phyloP scores from a whole-genome alignment of 352 stramenopile genomes.

The Aphanomyces cochlioides region DNA sequence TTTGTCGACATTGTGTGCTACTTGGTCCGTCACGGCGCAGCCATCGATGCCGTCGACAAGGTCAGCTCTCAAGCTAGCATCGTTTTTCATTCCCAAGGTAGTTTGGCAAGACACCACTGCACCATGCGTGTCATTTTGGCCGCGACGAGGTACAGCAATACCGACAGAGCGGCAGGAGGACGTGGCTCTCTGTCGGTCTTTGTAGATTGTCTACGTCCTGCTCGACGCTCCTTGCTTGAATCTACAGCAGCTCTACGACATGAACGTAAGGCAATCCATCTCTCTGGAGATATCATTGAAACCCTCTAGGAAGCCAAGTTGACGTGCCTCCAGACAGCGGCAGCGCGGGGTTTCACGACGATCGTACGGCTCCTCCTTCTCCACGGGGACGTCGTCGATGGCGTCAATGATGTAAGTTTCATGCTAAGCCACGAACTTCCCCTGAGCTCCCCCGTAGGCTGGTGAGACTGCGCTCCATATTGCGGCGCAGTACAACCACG shows the following conservation, averaged over 20 bases:
- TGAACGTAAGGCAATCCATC: not conserved
- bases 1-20: constrained; percentile 27
- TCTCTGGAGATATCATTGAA: too few relatives aligned
- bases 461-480: constrained; percentile 24
- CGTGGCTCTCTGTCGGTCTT: too few relatives aligned
- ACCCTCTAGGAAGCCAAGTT: constrained; percentile 15
- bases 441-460: not conserved
- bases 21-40: constrained; percentile 17
- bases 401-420: constrained; percentile 14
- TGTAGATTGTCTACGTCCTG: constrained; percentile 20
- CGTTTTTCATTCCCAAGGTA: not conserved
- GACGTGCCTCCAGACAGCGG: constrained; percentile 25
- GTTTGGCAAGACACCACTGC: constrained; percentile 23
- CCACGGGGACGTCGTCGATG: constrained; percentile 23
- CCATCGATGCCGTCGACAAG: not conserved
- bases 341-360: constrained; percentile 2
- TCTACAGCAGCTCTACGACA: constrained; percentile 22
- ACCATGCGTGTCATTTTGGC: constrained; percentile 26
- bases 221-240: not conserved
- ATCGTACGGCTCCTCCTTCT: constrained; percentile 20
- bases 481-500: not conserved
- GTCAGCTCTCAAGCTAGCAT: not conserved
- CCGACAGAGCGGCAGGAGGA: too few relatives aligned
- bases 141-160: not conserved
- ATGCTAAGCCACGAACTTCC: not conserved